Evolutionary conservation across 2,329 filamentous ascomycete genomes (phyloP), one percentile per base, ranked within the genome.

Genomic region (Ophiocordyceps camponoti-leonardi): DNA sequence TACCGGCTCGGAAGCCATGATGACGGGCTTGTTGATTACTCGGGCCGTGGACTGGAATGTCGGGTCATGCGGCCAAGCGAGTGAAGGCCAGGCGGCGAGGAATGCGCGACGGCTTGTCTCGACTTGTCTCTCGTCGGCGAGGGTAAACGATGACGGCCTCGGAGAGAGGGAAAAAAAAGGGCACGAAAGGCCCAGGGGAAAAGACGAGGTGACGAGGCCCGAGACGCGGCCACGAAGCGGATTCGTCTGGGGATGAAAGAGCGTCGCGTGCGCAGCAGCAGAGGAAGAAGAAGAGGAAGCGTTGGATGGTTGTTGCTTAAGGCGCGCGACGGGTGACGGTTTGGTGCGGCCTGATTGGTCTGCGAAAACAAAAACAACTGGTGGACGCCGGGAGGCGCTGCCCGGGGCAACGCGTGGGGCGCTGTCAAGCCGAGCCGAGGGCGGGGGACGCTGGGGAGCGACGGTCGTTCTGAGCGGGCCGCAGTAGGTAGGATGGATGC

Each of bases 1-100:
- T 63, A 64, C 61, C 59, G 59, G 55, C 55, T 64, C 59, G 47
- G 61, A 59, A 52, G 58, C 59, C 61, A 64, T 64, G 52, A 50
- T 58, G 56, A 50, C 52, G 47, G n/a, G 49, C 48, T 42, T 48
- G 51, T 49, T 51, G 47, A 47, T 51, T 46, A 49, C 49, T 51
- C 47, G 45, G 49, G 45, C 49, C 45, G 45, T 49, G 45, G 49
- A 44, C 45, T 45, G 46, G 53, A 55, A 59, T 53, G 56, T 57
- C 61, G 61, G 52, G 60, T 58, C 55, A 58, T 57, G 57, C 46
- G 41, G 43, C 52, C 41, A n/a, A 42, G 52, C 49, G 51, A 49
- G 44, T 44, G 49, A 51, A 42, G 22, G 48, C 45, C 50, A 28
- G 37, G 50, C 41, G 42, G 16, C 14, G 42, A 52, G 58, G 58